Evolutionary conservation across 257 asterid genomes (phyloP).

Genomic region (Solanum commersonii): DNA sequence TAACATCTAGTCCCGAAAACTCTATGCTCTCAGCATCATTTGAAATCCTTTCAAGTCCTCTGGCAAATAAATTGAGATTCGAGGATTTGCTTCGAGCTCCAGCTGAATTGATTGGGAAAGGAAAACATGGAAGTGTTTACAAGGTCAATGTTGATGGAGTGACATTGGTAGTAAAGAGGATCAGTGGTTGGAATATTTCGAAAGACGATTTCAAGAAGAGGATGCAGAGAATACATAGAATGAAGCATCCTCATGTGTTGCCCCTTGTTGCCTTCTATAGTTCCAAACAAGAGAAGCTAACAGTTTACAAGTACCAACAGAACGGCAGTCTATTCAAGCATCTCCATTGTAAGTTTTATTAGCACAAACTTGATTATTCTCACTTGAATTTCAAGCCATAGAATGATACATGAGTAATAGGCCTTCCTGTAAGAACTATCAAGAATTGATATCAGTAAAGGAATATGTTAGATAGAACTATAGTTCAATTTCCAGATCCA

Average conservation of each 20-base stretch:
- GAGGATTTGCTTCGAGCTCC: constrained; percentile 69
- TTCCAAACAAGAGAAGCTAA: constrained; percentile 60
- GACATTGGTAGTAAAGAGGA: constrained; percentile 57
- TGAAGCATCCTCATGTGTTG: constrained; percentile 43
- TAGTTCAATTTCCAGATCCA: neutral
- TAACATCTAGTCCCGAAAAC: constrained; percentile 39
- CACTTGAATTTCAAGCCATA: neutral
- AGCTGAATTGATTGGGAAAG: constrained; percentile 56
- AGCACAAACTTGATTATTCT: neutral
- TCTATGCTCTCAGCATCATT: constrained; percentile 44
- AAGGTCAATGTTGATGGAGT: constrained; percentile 33
- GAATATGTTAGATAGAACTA: neutral
- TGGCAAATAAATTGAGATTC: constrained; percentile 31
- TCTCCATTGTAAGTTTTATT: constrained; percentile 40
- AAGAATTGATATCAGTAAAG: neutral
- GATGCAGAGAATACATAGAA: constrained; percentile 36
- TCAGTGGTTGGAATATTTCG: constrained; percentile 49
- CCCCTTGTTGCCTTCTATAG: constrained; percentile 62
- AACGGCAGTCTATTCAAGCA: constrained; percentile 59
- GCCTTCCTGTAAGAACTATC: neutral
- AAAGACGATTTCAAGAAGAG: constrained; percentile 47
- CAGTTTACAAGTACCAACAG: constrained; percentile 57
- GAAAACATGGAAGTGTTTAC: constrained; percentile 52
- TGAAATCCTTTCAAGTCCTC: constrained; percentile 30
- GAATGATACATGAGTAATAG: neutral